Conservation (phyloP, 108 stramenopile species). For the Epithemia pelagica region DNA sequence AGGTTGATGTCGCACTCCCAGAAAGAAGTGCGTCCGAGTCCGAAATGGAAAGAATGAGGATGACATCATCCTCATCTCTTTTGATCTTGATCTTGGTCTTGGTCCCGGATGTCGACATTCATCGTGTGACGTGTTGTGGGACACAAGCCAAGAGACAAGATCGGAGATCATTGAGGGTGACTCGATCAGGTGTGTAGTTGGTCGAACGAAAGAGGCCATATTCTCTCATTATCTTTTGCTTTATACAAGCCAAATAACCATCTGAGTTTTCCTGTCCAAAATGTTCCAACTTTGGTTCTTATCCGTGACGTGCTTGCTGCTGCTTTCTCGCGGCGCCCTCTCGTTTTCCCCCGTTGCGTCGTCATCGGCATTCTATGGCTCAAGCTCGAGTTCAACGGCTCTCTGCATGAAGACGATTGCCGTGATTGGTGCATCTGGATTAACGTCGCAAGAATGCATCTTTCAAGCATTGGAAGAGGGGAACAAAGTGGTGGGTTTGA, state of each 20-base stretch:
- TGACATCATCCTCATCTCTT: too few relatives aligned
- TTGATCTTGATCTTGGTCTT: too few relatives aligned
- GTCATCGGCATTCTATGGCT: neutral
- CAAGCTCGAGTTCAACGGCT: neutral
- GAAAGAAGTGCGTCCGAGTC: too few relatives aligned
- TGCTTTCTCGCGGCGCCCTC: neutral
- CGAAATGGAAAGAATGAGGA: too few relatives aligned
- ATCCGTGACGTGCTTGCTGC: neutral
- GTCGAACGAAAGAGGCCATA: neutral
- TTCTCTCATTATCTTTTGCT: neutral
- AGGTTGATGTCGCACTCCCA: too few relatives aligned
- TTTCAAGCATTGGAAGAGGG: conserved; percentile 85
- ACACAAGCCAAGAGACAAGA: too few relatives aligned
- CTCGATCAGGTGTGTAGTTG: neutral
- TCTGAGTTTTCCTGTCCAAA: neutral
- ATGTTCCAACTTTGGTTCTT: neutral
- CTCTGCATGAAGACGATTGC: conserved; percentile 56
- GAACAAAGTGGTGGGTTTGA: conserved; percentile 79
- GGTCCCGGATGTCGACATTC: too few relatives aligned
- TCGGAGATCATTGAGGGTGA: too few relatives aligned
- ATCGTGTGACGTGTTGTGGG: too few relatives aligned
- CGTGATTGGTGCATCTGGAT: conserved; percentile 86
- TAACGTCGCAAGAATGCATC: conserved; percentile 78
- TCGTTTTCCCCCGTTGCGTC: neutral
- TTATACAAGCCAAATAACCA: neutral